A percentile compares a stretch with the other conserved stretches of the same genome.
These are phyloP conservation scores for Starmera dryadoides DNA, from an alignment of 805 yeast genomes.

Conservation along the genomic window DNA sequence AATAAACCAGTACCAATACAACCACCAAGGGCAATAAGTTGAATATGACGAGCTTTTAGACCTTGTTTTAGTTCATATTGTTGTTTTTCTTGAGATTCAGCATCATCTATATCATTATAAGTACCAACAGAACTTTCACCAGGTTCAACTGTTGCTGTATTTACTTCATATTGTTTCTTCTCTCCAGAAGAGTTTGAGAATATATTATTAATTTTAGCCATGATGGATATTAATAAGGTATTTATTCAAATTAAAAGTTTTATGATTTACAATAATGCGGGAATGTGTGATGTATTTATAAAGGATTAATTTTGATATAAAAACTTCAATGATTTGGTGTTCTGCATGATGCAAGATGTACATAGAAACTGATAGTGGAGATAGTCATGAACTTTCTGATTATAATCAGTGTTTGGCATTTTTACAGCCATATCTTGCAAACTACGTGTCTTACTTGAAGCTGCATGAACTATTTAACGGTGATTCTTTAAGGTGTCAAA, in stretches of 20 bases:
- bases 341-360: no score
- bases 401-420: not conserved
- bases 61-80: slow-evolving; percentile 16
- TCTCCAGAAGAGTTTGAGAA: not conserved
- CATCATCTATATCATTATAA: slow-evolving; percentile 11
- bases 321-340: no score
- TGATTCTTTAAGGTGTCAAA: no score
- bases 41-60: slow-evolving; percentile 61
- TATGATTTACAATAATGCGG: no score
- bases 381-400: not conserved
- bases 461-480: no score
- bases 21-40: slow-evolving; percentile 80
- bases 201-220: not conserved
- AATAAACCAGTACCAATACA: slow-evolving; percentile 81
- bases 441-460: no score
- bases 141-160: not conserved
- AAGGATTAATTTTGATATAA: no score
- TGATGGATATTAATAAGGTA: no score
- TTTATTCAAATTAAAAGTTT: no score
- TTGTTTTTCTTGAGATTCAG: slow-evolving; percentile 7
- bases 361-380: not conserved
- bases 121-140: not conserved
- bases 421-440: no score
- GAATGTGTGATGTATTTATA: no score
- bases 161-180: not conserved